A percentile compares a stretch with the other conserved stretches of the same genome.
These are phyloP conservation scores for Pichia sp. DNA, from an alignment of 1,139 yeast species.

Conservation along the genomic window DNA sequence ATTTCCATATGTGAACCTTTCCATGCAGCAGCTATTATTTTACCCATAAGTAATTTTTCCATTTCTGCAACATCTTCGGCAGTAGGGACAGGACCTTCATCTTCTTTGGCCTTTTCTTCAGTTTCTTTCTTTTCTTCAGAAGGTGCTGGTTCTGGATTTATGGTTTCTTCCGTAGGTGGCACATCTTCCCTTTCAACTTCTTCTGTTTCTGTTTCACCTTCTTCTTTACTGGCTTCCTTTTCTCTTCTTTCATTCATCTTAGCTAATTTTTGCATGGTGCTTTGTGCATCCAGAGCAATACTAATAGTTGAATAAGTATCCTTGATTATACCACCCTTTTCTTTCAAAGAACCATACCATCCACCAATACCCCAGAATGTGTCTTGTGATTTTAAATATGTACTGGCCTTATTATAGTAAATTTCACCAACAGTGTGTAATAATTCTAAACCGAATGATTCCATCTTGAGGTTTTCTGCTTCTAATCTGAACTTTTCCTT, in stretches of 20 bases:
- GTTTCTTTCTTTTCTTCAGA: not conserved
- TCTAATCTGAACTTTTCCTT: constrained; percentile 71
- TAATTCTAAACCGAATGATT: constrained; percentile 77
- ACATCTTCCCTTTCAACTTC: too few species aligned
- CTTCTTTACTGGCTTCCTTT: constrained; percentile 28
- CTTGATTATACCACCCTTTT: constrained; percentile 84
- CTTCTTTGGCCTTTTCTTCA: constrained; percentile 27
- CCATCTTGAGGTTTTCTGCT: constrained; percentile 79
- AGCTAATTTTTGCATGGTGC: constrained; percentile 80
- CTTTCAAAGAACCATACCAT: constrained; percentile 79
- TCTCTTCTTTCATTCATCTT: constrained; percentile 66
- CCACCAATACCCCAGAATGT: constrained; percentile 81
- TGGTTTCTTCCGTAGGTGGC: not conserved
- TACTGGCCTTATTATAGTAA: constrained; percentile 60
- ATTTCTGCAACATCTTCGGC: constrained; percentile 81
- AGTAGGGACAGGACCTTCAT: constrained; percentile 58
- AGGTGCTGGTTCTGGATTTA: too few species aligned
- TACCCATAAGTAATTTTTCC: constrained; percentile 86
- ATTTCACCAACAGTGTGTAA: constrained; percentile 73
- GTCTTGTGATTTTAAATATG: constrained; percentile 45
- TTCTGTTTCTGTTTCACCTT: constrained; percentile 20
- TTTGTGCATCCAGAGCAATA: constrained; percentile 89
- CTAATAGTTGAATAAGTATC: constrained; percentile 89
- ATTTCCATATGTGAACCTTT: constrained; percentile 89
- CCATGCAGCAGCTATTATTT: constrained; percentile 96